Base-by-base conservation (phyloP, 306 rosid species). In the Luffa aegyptiaca region DNA sequence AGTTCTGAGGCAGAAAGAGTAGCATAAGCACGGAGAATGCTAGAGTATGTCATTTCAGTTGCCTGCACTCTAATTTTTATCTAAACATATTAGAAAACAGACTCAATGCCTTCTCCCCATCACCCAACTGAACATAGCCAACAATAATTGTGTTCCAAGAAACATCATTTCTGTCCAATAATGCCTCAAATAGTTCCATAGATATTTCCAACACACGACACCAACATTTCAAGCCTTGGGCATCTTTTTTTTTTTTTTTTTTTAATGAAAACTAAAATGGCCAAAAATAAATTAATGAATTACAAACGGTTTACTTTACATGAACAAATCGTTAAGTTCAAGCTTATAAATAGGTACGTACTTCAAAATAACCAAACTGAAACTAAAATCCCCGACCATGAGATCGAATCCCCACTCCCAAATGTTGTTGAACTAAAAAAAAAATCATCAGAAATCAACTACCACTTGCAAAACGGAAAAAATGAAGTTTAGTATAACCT, bases 101-200 rank as follows among this genome's bases (percentile, higher is more conserved):
- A 61, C 79, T 46, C 80, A 88, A 62, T 5, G 88, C 86, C 82
- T 62, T 86, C 78, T 86, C 86, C 18, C 75, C 91, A 78, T 86
- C 88, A 49, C 86, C 88, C 76, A 77, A 75, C 56, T 82, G 89
- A 48, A 84, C 85, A 16, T 82, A 83, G 26, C 91, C 87, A 63
- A 84, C 88, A 75, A 88, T 88, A 82, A 88, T 44, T 10, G 86
- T 88, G 81, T 88, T 88, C 91, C 91, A 86, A 75, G 85, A 80
- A 37, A 86, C 89, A 46, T 81, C 81, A 81, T 84, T 88, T 80
- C 68, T 84, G 42, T 86, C 39, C 4, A 77, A 77, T 42, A 78
- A 82, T 79, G 65, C 76, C 74, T 65, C 58, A 70, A 88, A 88
- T 9, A 88, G 55, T 75, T 80, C 81, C 86, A 82, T 78, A 14